Evolutionary conservation across 1,284 basidiomycete genomes (phyloP).

Genomic region (Leccinum angustisporum): DNA sequence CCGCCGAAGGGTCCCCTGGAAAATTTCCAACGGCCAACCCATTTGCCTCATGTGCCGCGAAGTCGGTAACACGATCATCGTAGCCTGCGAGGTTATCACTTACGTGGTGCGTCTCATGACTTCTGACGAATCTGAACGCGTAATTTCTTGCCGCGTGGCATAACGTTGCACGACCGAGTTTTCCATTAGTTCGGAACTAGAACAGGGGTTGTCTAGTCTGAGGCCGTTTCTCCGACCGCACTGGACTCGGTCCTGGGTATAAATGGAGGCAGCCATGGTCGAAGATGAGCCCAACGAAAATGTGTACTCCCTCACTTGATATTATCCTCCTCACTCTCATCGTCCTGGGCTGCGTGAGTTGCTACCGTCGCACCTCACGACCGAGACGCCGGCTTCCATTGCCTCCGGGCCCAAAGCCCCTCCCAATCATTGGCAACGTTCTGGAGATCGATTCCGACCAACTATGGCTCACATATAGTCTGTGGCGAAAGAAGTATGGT

Average conservation of each 20-base stretch:
- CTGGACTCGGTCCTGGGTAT: constrained; percentile 16
- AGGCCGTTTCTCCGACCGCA: constrained; percentile 6
- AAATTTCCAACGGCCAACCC: constrained; percentile 11
- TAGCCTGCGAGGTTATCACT: constrained; percentile 25
- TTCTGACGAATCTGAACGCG: constrained; percentile 13
- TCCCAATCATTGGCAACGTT: constrained; percentile 42
- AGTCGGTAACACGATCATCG: constrained; percentile 23
- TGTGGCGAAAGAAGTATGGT: constrained; percentile 32
- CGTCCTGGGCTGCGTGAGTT: constrained; percentile 17
- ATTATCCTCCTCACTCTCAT: constrained; percentile 13
- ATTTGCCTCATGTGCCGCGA: constrained; percentile 14
- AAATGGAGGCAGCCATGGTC: constrained; percentile 10
- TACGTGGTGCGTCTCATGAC: constrained; percentile 27
- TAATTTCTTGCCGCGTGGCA: constrained; percentile 13
- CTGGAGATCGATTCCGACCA: constrained; percentile 43
- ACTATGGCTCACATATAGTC: constrained; percentile 40
- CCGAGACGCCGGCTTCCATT: constrained; percentile 19
- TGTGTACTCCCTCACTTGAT: constrained; percentile 14
- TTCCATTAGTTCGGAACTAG: constrained; percentile 6
- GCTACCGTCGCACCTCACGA: constrained; percentile 8
- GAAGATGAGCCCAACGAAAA: constrained; percentile 5
- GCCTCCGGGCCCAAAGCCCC: constrained; percentile 36
- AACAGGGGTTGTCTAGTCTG: constrained; percentile 17
- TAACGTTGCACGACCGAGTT: constrained; percentile 1
- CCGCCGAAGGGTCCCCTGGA: constrained; percentile 25